Evolutionary conservation across 495 filamentous ascomycete species (phyloP), one percentile per base, ranked within the genome.

Genomic region (Podospora conica): DNA sequence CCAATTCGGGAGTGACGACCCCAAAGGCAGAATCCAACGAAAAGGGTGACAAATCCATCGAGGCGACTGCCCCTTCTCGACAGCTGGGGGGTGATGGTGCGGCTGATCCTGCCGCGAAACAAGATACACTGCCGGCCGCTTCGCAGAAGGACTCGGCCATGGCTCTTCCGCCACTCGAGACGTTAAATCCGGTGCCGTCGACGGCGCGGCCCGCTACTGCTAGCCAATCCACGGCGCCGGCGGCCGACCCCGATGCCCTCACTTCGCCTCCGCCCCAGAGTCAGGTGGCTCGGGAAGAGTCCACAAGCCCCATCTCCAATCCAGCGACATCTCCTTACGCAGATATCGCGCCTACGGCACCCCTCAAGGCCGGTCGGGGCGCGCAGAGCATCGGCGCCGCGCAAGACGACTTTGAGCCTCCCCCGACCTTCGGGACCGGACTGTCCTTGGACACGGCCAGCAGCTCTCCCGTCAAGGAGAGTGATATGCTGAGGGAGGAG

Each of bases 401-500:
- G 27, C 20, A 53, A 22, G 55, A 53, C 2, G 69, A 78, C 21
- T 69, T 77, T 31, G 22, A 67, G 11, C 67, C 76, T 12, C 73
- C 76, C 2, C 67, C 69, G 18, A 63, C 79, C 54, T 81, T 86
- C 33, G 75, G 80, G 23, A 82, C 86, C 3, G 70, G 84, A 9
- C 83, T 86, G 15, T 79, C 82, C 8, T 73, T 85, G 60, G 87
- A 85, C 60, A 84, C 85, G 4, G 83, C 80, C 20, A 83, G 81
- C 1, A 75, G 82, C 12, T 80, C 88, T 58, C 79, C 80, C 2
- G 83, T 91, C 61, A 83, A 87, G 33, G 90, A 96, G 68, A 93
- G 84, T 69, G 92, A 96, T 65, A 83, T 86, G 60, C 76, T 96
- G 59, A 79, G 88, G 28, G 88, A 92, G 67, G 92, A 96, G 68